Percentiles rank a stretch among this genome's conserved stretches.
Conservation (phyloP, 176 grass and related monocot species). For the Musa itinerans region DNA sequence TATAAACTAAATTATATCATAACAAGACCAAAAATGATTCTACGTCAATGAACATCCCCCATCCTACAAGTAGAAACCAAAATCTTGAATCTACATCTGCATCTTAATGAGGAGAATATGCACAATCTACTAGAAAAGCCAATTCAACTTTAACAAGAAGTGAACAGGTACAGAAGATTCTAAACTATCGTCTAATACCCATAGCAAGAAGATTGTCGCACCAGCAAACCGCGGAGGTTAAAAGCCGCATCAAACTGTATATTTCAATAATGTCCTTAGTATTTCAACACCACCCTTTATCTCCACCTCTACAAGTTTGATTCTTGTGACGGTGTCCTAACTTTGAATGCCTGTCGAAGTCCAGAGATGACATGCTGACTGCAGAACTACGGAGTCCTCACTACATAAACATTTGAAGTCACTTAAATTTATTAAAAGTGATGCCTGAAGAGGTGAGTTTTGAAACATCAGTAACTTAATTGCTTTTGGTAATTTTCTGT, state of each 20-base stretch:
- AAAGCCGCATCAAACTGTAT: not conserved
- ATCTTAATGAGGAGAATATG: not conserved
- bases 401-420: too few species aligned
- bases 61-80: too few species aligned
- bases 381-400: too few species aligned
- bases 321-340: not conserved
- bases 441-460: not conserved
- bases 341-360: too few species aligned
- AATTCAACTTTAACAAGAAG: not conserved
- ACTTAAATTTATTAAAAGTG: not conserved
- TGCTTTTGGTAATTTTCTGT: constrained; percentile 42
- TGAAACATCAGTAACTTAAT: constrained; percentile 5
- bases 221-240: not conserved
- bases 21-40: too few species aligned
- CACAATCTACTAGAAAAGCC: not conserved
- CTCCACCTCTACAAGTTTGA: not conserved
- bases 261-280: not conserved
- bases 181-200: not conserved
- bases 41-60: too few species aligned
- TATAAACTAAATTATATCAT: too few species aligned
- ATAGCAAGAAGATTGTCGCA: not conserved
- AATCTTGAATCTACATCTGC: not conserved
- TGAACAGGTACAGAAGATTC: not conserved
- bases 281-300: not conserved
- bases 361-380: too few species aligned